Percentiles rank a stretch among this genome's conserved stretches.
These are phyloP conservation scores for Bimuria novae-zelandiae DNA, from an alignment of 2,329 filamentous ascomycete species.

Conservation along the genomic window DNA sequence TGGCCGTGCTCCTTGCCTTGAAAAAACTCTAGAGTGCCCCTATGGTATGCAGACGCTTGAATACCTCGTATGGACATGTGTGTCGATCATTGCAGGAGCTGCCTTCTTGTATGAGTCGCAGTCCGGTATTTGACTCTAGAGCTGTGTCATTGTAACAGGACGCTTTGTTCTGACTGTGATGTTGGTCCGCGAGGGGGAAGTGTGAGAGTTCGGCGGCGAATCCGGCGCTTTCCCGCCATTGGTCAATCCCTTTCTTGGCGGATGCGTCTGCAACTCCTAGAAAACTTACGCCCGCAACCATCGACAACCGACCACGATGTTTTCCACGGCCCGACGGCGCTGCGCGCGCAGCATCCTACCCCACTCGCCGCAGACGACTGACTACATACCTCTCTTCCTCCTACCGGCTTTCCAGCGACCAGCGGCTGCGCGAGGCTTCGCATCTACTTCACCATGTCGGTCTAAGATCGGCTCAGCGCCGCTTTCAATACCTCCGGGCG, in stretches of 20 bases:
- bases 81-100: too few relatives aligned
- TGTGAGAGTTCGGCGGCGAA: too few relatives aligned
- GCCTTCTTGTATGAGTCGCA: too few relatives aligned
- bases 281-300: constrained; percentile 28
- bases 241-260: neutral
- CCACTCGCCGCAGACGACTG: constrained; percentile 47
- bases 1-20: too few relatives aligned
- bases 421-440: constrained; percentile 64
- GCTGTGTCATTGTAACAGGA: too few relatives aligned
- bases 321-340: constrained; percentile 65
- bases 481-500: constrained; percentile 53
- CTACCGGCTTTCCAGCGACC: constrained; percentile 68
- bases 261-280: constrained; percentile 18
- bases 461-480: constrained; percentile 84
- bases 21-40: too few relatives aligned
- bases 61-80: too few relatives aligned
- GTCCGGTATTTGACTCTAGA: too few relatives aligned
- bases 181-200: too few relatives aligned
- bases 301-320: constrained; percentile 56
- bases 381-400: constrained; percentile 72
- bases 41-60: too few relatives aligned
- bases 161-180: too few relatives aligned
- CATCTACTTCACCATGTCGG: constrained; percentile 65
- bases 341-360: constrained; percentile 57
- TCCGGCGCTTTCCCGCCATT: constrained; percentile 1